Base-by-base conservation (phyloP, 495 filamentous ascomycete genomes). In the Talaromyces nanjingensis region DNA sequence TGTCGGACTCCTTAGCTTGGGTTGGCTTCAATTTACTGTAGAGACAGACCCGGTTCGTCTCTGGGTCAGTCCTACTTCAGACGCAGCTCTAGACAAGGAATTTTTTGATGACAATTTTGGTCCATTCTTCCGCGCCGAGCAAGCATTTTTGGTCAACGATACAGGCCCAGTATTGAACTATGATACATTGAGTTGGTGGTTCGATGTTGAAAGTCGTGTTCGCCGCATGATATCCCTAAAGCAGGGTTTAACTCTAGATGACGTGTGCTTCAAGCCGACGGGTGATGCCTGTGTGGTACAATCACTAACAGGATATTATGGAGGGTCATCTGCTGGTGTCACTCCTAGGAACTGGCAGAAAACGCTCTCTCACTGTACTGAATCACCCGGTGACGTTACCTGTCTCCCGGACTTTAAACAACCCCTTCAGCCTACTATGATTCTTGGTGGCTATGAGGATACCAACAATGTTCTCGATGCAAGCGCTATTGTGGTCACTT, bases 61-160 rank as follows among this genome's bases (percentile, higher is more conserved):
- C 53, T 98, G 94, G 94, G 96, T 98, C 14, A 93, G 92, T 68
- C 96, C 94, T 11, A 89, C 89, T 12, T 97, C 93, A 2, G 86
- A 86, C 49, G 93, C 96, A 16, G 93, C 94, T 0, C 81, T 91
- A 73, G 96, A 98, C 73, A 98, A 98, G 77, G 80, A 81, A 14
- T 98, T 94, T 72, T 98, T 97, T 69, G 94, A 98, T 73, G 75
- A 85, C n/a, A 92, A 90, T 63, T 98, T 98, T 71, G 96, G 93
- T 1, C 91, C 96, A 2, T 98, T 98, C 72, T 98, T 90, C 72
- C 91, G 94, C 16, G 89, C 93, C 3, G 90, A 98, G 72, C 93
- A 98, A 74, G 86, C 88, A 2, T 98, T 98, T 72, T 72, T 98
- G 39, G 90, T 98, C 63, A 98, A 98, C 67, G 92, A 97, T 68